These are phyloP conservation scores for Diaporthe ampelina DNA, from an alignment of 2,329 filamentous ascomycete genomes.

Conservation along the genomic window DNA sequence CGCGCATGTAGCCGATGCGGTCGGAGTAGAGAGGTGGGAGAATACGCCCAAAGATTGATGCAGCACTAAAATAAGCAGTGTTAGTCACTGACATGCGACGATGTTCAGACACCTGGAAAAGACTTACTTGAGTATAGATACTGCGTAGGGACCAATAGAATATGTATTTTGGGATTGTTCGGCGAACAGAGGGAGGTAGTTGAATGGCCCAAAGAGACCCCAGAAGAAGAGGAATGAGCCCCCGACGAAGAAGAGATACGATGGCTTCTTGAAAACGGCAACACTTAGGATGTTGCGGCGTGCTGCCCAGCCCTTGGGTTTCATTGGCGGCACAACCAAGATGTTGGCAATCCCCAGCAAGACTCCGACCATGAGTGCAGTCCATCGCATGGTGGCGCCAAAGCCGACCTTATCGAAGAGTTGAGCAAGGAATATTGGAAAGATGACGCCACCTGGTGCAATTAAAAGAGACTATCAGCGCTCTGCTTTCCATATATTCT, in stretches of 20 bases:
- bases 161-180: neutral
- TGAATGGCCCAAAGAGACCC: neutral
- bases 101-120: no score
- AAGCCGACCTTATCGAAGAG: neutral
- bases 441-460: neutral
- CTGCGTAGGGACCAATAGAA: neutral
- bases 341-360: neutral
- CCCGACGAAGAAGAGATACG: neutral
- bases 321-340: neutral
- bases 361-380: neutral
- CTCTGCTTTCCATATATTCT: no score
- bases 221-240: neutral
- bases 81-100: no score
- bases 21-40: neutral
- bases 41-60: neutral
- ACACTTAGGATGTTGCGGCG: neutral
- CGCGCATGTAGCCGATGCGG: neutral
- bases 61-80: neutral
- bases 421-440: neutral
- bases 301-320: neutral
- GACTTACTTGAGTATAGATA: neutral
- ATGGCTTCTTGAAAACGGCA: neutral
- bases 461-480: no score
- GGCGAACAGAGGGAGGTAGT: neutral
- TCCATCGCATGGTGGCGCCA: neutral